Evolutionary conservation across 2,329 filamentous ascomycete genomes (phyloP), one percentile per base, ranked within the genome.

Genomic region (Ophiostoma quercus): DNA sequence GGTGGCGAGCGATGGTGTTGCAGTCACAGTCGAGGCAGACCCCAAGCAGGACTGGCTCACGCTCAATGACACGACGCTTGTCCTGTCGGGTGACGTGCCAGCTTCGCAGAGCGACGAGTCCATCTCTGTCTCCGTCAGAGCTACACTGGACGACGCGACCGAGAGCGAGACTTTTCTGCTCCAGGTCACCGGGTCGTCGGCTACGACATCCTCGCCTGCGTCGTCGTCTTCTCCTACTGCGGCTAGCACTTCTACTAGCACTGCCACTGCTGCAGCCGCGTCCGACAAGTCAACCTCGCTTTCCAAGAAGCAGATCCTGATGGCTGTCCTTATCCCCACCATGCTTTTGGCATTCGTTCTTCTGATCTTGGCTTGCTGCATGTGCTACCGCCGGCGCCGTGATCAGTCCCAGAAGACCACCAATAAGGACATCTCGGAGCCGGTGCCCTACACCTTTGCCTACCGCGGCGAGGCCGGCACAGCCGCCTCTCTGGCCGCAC

Each of bases 271-370:
- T 12, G 9, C 62, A 22, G 4, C 68, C 1, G 41, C 51, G 12
- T 51, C 71, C 3, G 11, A 39, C 5, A 32, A 34, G 8, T 57
- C 70, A 14, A 34, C 67, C 1, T 25, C 66, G 12, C 66, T 66
- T 8, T 70, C 72, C 0, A 67, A 66, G 9, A 67, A 47, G 29
- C 75, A 78, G 3, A 78, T 83, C 29, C 75, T 84, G 6, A 74
- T 83, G 16, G 82, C 81, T 0, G 79, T 81, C 2, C 77, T 84
- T 2, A 75, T 84, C 2, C 82, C 82, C 0, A 75, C 81, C 22
- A 71, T 82, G 2, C 73, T 84, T 16, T 72, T 83, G 0, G 74
- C 78, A 25, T 69, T 80, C 12, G 72, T 78, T 0, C 71, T 80
- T 4, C 71, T 79, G 9, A 72, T 79, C 22, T 74, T 78, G 1